A percentile compares a stretch with the other conserved stretches of the same genome.
phyloP scores from a whole-genome alignment of 768 basidiomycete species.

The Sarcodon sp. region DNA sequence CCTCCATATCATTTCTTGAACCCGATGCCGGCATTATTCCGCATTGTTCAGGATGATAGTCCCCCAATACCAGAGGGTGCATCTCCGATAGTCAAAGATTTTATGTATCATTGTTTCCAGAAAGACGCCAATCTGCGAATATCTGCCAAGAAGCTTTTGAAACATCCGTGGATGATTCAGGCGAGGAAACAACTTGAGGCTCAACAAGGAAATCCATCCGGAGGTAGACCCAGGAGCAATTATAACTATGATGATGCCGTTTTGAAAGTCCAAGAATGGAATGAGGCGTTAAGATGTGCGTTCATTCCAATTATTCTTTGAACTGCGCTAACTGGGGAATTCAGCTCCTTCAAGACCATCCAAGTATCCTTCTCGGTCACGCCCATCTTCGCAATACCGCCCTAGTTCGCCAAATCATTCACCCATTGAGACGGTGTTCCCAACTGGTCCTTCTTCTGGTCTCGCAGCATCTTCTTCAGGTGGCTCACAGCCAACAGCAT shows the following conservation, averaged over 20 bases:
- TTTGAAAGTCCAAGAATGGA: conserved; percentile 95
- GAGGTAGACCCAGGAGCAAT: conserved; percentile 49
- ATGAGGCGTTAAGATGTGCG: conserved; percentile 88
- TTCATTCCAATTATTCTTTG: conserved; percentile 2
- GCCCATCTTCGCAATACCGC: conserved; percentile 22
- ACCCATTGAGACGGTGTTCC: conserved; percentile 9
- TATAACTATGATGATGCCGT: conserved; percentile 93
- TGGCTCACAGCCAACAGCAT: conserved; percentile 6
- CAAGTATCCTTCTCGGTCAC: conserved; percentile 39
- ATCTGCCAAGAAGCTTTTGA: conserved; percentile 82
- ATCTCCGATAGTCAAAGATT: conserved; percentile 91
- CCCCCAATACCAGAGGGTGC: conserved; percentile 95
- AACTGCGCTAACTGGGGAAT: not conserved
- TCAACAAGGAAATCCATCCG: conserved; percentile 21
- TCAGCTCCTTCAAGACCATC: conserved; percentile 62
- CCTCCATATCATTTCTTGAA: conserved; percentile 94
- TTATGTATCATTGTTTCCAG: conserved; percentile 95
- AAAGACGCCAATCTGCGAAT: conserved; percentile 94
- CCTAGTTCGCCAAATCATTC: conserved; percentile 30
- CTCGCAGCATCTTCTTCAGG: conserved; percentile 1
- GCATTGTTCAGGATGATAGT: conserved; percentile 96
- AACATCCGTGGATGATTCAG: conserved; percentile 93
- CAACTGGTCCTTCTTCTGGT: conserved; percentile 7
- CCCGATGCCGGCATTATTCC: conserved; percentile 97
- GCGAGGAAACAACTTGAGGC: conserved; percentile 61